Base-by-base conservation (phyloP, 1,284 basidiomycete species). In the Apiotrichum laibachii region DNA sequence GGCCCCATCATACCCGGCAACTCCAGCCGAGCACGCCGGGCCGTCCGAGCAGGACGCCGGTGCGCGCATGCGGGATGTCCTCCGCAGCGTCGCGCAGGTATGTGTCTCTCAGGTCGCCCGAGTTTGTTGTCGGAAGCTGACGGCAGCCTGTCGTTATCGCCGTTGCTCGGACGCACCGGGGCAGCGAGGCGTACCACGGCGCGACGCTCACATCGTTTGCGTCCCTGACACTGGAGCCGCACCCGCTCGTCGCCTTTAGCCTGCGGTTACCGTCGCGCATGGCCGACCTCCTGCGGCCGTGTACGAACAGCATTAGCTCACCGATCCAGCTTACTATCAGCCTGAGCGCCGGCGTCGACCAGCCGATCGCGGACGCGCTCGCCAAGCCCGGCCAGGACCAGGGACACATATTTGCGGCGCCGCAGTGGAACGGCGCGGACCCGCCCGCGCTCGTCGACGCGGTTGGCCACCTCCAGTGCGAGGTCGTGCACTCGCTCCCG, bases 121-220 rank as follows among this genome's bases (percentile, higher is more conserved):
- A n/a, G n/a, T n/a, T n/a, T 31, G 4, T 31, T 31, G 26, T 31
- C 3, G 26, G n/a, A n/a, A 31, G 26, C 26, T 31, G 26, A 31
- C 26, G 26, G 5, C 60, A 79, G 76, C 76, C 76, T 9, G 77
- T 79, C 47, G 73, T 76, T n/a, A 63, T 77, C 19, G 75, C 74
- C 15, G 71, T 77, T 2, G 67, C 73, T 54, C 64, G 50, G 42
- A 61, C 61, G 35, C 34, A 35, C 35, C 44, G 39, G 13, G 26
- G 26, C 13, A 40, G 46, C n/a, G 58, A 61, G 33, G 56, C 57
- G 56, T 79, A 76, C 55, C 92, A 95, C 75, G 92, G 92, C 63
- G 90, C 91, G 44, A 95, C 92, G 0, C 82, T 96, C 44, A 94
- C 92, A 7, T 94, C 92, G 0, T 91, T 95, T 73, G 86, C 90